A percentile compares a stretch with the other conserved stretches of the same genome.
These are phyloP conservation scores for Citrus cavaleriei DNA, from an alignment of 345 rosid genomes.

Conservation along the genomic window DNA sequence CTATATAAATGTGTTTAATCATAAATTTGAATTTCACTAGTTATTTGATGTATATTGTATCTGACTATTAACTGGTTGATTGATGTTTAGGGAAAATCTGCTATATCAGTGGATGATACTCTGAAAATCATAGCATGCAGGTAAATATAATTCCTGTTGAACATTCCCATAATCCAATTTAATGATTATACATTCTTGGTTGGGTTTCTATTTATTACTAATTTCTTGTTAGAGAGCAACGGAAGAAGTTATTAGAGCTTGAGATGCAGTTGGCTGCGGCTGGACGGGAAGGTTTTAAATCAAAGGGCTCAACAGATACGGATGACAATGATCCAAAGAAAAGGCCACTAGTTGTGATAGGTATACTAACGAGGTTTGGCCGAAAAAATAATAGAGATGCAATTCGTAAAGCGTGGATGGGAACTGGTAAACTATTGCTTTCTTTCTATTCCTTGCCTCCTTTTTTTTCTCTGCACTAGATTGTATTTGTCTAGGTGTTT, in stretches of 20 bases:
- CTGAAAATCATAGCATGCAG: constrained; percentile 88
- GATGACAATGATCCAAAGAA: constrained; percentile 38
- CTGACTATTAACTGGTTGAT: background rate
- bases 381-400: constrained; percentile 78
- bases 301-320: constrained; percentile 30
- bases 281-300: constrained; percentile 57
- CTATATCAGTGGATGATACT: constrained; percentile 84
- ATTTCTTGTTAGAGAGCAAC: constrained; percentile 68
- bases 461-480: background rate
- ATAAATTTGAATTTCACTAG: background rate
- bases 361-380: constrained; percentile 70
- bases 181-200: background rate
- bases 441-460: background rate
- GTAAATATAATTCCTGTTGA: constrained; percentile 25
- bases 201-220: background rate
- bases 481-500: no score
- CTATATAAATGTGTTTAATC: background rate
- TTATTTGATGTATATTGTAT: background rate
- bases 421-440: constrained; percentile 44
- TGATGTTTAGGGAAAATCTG: constrained; percentile 64
- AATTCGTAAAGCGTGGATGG: constrained; percentile 93
- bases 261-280: constrained; percentile 71
- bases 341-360: constrained; percentile 66
- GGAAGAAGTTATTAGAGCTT: constrained; percentile 63
- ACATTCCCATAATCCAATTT: background rate